A percentile compares a stretch with the other conserved stretches of the same genome.
These are phyloP conservation scores for Dothidotthia symphoricarpi DNA, from an alignment of 2,329 filamentous ascomycete species.

Conservation along the genomic window DNA sequence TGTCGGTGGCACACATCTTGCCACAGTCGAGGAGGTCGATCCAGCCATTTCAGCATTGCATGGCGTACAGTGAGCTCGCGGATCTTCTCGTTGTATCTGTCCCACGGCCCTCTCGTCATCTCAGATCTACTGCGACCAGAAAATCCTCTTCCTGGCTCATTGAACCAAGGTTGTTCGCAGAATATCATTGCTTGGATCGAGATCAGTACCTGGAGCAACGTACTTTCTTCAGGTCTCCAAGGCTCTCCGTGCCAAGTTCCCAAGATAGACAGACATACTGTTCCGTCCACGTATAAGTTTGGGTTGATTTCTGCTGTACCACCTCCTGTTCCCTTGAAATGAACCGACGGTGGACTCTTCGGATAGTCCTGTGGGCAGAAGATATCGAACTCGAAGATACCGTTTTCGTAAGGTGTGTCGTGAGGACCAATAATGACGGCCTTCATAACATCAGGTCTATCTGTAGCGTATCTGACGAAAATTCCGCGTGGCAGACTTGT, in stretches of 20 bases:
- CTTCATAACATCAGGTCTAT: conserved; percentile 53
- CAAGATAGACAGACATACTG: conserved; percentile 30
- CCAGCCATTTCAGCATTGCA: conserved; percentile 38
- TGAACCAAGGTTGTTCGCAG: conserved; percentile 54
- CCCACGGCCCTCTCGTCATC: too few relatives aligned
- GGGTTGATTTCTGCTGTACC: conserved; percentile 50
- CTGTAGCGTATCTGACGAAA: conserved; percentile 49
- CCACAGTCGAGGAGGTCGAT: conserved; percentile 20
- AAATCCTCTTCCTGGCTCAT: conserved; percentile 52
- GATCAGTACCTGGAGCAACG: conserved; percentile 54
- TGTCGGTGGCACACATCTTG: conserved; percentile 25
- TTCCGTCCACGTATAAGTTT: conserved; percentile 53
- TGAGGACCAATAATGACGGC: conserved; percentile 51
- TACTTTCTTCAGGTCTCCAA: conserved; percentile 51
- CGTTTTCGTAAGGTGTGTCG: conserved; percentile 55
- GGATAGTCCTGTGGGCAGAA: conserved; percentile 48
- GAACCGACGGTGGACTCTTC: conserved; percentile 42
- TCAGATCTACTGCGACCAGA: too few relatives aligned
- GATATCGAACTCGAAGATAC: conserved; percentile 57
- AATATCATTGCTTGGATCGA: conserved; percentile 60
- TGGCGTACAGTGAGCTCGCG: conserved; percentile 29
- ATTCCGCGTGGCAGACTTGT: conserved; percentile 53
- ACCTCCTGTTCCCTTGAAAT: conserved; percentile 49
- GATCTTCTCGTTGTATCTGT: conserved; percentile 28
- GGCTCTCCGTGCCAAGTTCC: conserved; percentile 46